Conservation (phyloP, 352 stramenopile species). For the Pythium dissimile region DNA sequence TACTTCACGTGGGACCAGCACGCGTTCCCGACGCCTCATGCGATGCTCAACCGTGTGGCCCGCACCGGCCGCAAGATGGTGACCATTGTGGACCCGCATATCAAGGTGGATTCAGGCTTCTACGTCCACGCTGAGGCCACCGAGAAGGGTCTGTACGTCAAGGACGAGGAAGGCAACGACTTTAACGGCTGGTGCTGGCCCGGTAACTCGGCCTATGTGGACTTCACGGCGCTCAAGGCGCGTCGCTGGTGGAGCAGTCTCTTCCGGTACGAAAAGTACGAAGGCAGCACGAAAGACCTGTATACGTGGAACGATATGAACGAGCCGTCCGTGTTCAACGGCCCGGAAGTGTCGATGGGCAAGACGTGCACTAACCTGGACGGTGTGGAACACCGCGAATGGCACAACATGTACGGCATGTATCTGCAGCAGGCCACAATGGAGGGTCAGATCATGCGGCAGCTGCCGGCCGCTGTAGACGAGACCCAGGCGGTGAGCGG, state of each 20-base stretch:
- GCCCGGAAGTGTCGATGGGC: constrained; percentile 98
- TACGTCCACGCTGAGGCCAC: constrained; percentile 87
- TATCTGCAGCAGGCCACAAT: constrained; percentile 97
- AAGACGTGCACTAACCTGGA: constrained; percentile 92
- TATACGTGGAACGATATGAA: constrained; percentile 99
- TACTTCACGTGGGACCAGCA: constrained; percentile 97
- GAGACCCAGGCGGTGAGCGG: constrained; percentile 36
- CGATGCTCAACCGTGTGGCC: constrained; percentile 94
- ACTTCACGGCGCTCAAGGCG: constrained; percentile 94
- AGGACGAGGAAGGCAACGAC: constrained; percentile 94
- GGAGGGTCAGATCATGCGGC: constrained; percentile 87
- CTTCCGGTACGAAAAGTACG: constrained; percentile 95
- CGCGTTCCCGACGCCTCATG: constrained; percentile 92
- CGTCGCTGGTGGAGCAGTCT: constrained; percentile 96
- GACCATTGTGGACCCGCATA: constrained; percentile 99
- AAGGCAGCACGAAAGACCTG: constrained; percentile 88
- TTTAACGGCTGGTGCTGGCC: constrained; percentile 99
- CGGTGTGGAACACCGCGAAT: constrained; percentile 97
- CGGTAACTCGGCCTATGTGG: constrained; percentile 97
- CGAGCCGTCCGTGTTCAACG: constrained; percentile 99
- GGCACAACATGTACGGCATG: constrained; percentile 99
- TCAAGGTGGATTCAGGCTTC: constrained; percentile 96
- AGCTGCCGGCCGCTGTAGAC: constrained; percentile 36
- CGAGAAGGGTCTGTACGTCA: constrained; percentile 93
- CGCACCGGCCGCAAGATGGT: constrained; percentile 96